Base-by-base conservation (phyloP, 1,139 yeast genomes). In the Candida tetrigidarum region DNA sequence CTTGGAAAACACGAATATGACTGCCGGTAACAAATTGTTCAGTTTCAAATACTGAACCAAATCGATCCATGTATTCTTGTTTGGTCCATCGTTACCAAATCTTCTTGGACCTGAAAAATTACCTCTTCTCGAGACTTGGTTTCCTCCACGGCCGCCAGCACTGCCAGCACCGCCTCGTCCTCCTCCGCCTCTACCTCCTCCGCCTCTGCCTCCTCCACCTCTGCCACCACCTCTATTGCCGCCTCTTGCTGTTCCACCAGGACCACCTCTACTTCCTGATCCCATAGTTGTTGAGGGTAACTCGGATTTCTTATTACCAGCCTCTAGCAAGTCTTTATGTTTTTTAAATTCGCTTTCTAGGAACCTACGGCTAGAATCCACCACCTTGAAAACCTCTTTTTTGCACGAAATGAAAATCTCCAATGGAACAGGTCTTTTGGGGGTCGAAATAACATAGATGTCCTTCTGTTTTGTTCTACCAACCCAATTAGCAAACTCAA, bases 401-500 rank as follows among this genome's bases (percentile, higher is more conserved):
- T 81, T 78, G 0, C 96, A 93, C 86, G 96, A 90, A 10, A 90
- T 70, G 53, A 76, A 85, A 33, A 92, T 89, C 59, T 90, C 97
- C 48, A 93, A 70, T 0, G 99, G 99, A 23, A 93, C 96, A 0
- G 99, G 99, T 62, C 99, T 82, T 62, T 93, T 89, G 9, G 96
- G 92, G 0, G 99, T 93, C 0, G 97, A 89, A 30, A 93, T 93
- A 36, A 93, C 99, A 58, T 92, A 93, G 3, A 93, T 93, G 58
- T 93, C 96, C 62, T 92, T 92, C 55, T 89, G 95, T 62, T 93
- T 93, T 0, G 99, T 93, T 65, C 99, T 79, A 18, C 99, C 97
- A 14, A 93, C 92, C 99, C 99, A 93, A 59, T 87, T 91, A 12
- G 99, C 99, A 73, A 93, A 93, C 61, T 93, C 99, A 73, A 83